Base-by-base conservation (phyloP, 495 filamentous ascomycete genomes). In the Penicillium cinerascens region DNA sequence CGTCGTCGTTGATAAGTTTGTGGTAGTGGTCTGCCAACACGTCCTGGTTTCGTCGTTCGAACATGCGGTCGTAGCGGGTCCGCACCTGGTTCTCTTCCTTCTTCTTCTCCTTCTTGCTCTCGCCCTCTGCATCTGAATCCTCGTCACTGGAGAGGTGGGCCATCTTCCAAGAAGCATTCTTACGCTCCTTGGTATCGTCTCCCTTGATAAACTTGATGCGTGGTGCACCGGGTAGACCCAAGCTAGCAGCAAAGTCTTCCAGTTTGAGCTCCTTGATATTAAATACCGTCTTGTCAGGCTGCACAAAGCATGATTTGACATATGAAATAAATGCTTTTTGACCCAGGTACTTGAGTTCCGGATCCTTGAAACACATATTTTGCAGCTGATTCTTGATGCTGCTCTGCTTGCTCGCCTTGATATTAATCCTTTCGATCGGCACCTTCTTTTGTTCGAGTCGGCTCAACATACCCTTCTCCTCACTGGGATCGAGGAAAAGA, bases 31-130 rank as follows among this genome's bases (percentile, higher is more conserved):
- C 84, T 37, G 93, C 88, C 54, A 99, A 73, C n/a, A 99, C 85
- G 55, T 95, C 89, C 58, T 96, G 91, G 70, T 97, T 96, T 52
- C 85, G 86, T 54, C 93, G 77, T 73, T 96, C 92, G 60, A 96
- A 95, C 91, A 97, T 96, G 52, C 91, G 89, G 63, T 97, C 89
- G 64, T 92, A 92, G 68, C 93, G 96, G 20, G 93, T 97, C 40
- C 89, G 80, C 6, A 92, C 88, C 69, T 87, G 82, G 64, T 83
- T 87, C 57, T 76, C 77, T 48, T 71, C 75, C 60, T 78, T 79
- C 58, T 76, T 76, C 58, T 76, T 76, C 49, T 68, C 70, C 47
- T 72, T 72, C 42, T 70, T 72, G 21, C 63, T 59, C 10, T 66
- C 66, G 4, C 73, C 75, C n/a, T 78, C 79, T 13, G 75, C 80